Evolutionary conservation across 2,329 filamentous ascomycete genomes (phyloP).

Genomic region (Venturiaceae sp.): DNA sequence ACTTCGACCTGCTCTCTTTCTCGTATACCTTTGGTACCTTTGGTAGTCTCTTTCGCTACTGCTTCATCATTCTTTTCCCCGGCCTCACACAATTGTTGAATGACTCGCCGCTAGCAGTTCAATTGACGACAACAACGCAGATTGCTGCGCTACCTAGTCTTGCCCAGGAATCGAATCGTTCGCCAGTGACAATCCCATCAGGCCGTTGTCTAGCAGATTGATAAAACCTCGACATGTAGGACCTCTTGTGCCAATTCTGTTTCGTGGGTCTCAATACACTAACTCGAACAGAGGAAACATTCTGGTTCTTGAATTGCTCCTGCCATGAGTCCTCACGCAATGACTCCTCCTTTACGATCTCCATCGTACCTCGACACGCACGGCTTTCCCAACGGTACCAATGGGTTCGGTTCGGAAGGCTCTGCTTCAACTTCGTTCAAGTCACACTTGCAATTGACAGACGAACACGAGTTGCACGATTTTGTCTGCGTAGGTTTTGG

Average conservation of each 20-base stretch:
- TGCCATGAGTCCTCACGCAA: background rate
- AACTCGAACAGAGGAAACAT: too few species aligned
- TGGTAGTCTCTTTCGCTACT: background rate
- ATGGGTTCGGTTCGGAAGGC: background rate
- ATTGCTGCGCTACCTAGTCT: too few species aligned
- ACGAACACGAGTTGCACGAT: slow-evolving; percentile 59
- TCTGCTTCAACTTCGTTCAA: background rate
- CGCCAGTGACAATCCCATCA: too few species aligned
- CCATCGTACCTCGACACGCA: background rate
- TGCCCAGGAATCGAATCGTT: too few species aligned
- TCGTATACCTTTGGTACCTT: background rate
- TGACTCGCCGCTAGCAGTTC: too few species aligned
- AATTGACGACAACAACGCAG: background rate
- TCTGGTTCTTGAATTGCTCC: too few species aligned
- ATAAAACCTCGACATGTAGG: too few species aligned
- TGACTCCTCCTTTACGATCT: background rate
- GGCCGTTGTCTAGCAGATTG: too few species aligned
- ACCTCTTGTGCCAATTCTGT: too few species aligned
- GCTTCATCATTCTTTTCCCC: background rate
- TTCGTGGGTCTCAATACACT: too few species aligned
- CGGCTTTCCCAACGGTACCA: background rate
- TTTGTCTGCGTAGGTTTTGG: slow-evolving; percentile 89
- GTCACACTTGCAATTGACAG: slow-evolving; percentile 3
- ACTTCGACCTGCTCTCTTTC: background rate
- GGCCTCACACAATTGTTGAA: too few species aligned